Base-by-base conservation (phyloP, 176 grass and related monocot species). In the Ampelocalamus luodianensis region DNA sequence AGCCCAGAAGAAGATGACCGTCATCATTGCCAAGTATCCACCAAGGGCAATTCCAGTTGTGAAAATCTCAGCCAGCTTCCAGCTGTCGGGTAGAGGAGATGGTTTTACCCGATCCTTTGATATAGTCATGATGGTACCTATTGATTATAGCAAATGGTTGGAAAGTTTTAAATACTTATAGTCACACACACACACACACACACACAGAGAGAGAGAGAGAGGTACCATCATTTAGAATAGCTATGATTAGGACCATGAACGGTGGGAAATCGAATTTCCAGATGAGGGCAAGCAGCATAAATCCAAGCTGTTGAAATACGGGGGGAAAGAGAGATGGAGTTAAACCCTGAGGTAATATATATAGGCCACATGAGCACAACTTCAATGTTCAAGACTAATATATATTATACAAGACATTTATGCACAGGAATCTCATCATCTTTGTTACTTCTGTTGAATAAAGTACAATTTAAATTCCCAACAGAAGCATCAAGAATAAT, bases 121-220 rank as follows among this genome's bases (percentile, higher is more conserved):
- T 45, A 94, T 94, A 46, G 92, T 94, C 92, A 94, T 94, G 63
- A 94, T 94, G 56, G 92, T 94, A 83, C 91, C 91, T 93, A 45
- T 49, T 26, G 5, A 79, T 69, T 11, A 74, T 69, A 74, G 34
- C 16, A 60, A 84, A 89, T 39, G 1, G 24, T 59, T 44, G 8
- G 65, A 34, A 2, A 51, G 5, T 14, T 40, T 77, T 44, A 64
- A 46, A 67, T 12, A 37, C 6, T 78, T 45, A 26, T 24, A 68
- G 5, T 62, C 46, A 50, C 48, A 49, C 46, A 49, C 13, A 49
- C 45, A 48, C 45, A 48, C 45, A 48, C 44, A 46, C 3, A 45
- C 10, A 45, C 10, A 45, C 2, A 45, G 38, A 39, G 64, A 22
- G 24, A 27, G 77, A 20, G 42, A 50, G 45, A 1, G 50, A 45